phyloP scores from a whole-genome alignment of 768 basidiomycete genomes.

The Ramaria rubella region DNA sequence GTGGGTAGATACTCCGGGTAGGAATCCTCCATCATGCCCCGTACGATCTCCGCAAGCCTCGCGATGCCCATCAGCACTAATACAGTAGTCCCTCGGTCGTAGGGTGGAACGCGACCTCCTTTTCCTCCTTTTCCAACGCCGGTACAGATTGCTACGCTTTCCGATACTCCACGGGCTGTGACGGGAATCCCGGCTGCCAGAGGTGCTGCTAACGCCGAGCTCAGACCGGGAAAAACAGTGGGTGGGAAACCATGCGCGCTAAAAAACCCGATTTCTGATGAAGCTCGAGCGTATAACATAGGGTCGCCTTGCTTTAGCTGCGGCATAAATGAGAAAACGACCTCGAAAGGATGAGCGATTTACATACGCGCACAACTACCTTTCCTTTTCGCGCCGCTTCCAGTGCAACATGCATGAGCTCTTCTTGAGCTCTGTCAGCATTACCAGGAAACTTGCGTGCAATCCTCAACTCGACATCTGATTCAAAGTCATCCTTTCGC shows the following conservation, averaged over 20 bases:
- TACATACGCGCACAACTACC: conserved; percentile 77
- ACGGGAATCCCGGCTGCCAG: conserved; percentile 87
- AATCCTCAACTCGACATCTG: conserved; percentile 64
- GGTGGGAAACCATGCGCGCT: conserved; percentile 78
- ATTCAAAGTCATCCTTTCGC: background rate
- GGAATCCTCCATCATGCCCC: conserved; percentile 48
- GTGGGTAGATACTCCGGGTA: conserved; percentile 81
- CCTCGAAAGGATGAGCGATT: background rate
- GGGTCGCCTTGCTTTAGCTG: conserved; percentile 98
- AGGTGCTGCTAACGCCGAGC: conserved; percentile 85
- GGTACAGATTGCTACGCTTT: conserved; percentile 85
- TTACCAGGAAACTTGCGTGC: conserved; percentile 98
- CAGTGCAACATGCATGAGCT: conserved; percentile 90
- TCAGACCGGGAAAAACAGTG: conserved; percentile 83
- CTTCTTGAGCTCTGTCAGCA: conserved; percentile 87
- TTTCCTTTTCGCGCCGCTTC: conserved; percentile 74
- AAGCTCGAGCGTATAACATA: conserved; percentile 86
- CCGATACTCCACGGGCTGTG: conserved; percentile 92
- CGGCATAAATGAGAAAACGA: background rate
- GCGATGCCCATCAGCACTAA: conserved; percentile 95
- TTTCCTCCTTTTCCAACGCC: conserved; percentile 87
- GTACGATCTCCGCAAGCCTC: conserved; percentile 63
- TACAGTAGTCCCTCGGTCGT: conserved; percentile 73
- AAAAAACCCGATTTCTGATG: conserved; percentile 93
- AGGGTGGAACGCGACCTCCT: conserved; percentile 78